Conservation (phyloP, 2,329 filamentous ascomycete genomes). For the Pseudocercospora vitis region DNA sequence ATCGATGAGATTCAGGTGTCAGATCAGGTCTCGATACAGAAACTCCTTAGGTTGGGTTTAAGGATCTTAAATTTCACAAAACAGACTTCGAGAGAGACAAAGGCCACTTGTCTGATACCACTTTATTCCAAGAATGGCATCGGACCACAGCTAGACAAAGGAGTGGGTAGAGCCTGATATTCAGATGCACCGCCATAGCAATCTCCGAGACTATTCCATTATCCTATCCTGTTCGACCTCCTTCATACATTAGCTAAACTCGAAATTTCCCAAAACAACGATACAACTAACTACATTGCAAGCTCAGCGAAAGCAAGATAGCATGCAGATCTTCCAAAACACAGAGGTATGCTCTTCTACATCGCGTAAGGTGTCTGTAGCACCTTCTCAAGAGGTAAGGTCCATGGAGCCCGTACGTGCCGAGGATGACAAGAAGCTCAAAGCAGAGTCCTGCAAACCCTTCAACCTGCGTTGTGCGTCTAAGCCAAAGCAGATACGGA, state of each 20-base stretch:
- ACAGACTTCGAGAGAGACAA: too few relatives aligned
- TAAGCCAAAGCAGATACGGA: background rate
- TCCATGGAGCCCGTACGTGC: conserved; percentile 5
- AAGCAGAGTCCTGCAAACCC: conserved; percentile 3
- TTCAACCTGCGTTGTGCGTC: background rate
- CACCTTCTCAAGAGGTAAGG: background rate
- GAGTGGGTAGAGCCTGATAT: background rate
- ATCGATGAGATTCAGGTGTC: too few relatives aligned
- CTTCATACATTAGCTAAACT: too few relatives aligned
- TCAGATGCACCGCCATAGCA: background rate
- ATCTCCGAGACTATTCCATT: too few relatives aligned
- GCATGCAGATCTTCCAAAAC: background rate
- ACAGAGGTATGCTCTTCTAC: background rate
- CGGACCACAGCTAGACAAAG: background rate
- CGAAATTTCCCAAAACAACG: too few relatives aligned
- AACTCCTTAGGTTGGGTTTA: too few relatives aligned
- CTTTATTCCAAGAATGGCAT: background rate
- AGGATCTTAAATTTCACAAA: too few relatives aligned
- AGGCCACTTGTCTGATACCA: background rate
- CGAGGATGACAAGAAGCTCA: conserved; percentile 4
- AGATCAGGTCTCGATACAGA: too few relatives aligned
- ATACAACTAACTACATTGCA: too few relatives aligned
- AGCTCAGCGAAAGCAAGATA: background rate
- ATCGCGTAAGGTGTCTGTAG: background rate
- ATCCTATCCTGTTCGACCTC: too few relatives aligned